Conservation (phyloP, 306 rosid genomes). For the Purshia tridentata region DNA sequence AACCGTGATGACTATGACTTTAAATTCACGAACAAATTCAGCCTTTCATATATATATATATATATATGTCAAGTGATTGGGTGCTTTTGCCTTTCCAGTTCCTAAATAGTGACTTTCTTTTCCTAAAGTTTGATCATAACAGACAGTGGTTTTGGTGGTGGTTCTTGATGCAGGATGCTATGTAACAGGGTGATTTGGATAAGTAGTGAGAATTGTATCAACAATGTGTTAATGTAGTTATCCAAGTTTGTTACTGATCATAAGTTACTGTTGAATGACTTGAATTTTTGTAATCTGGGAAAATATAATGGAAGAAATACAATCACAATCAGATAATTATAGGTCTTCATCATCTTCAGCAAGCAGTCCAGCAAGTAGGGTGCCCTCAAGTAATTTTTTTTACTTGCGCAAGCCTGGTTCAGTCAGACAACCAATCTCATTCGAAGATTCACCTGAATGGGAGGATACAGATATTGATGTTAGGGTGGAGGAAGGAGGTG, state of each 20-base stretch:
- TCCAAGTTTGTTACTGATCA: constrained; percentile 7
- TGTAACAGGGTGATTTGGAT: constrained; percentile 21
- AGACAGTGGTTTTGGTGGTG: background rate
- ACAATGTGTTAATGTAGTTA: constrained; percentile 7
- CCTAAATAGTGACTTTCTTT: background rate
- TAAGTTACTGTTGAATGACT: constrained; percentile 24
- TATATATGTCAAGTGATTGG: background rate
- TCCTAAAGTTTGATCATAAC: background rate
- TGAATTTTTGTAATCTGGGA: constrained; percentile 27
- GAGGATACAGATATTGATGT: constrained; percentile 78
- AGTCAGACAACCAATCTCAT: constrained; percentile 90
- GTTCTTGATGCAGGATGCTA: constrained; percentile 28
- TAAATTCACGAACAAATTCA: background rate
- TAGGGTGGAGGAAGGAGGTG: constrained; percentile 86
- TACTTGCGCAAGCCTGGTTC: constrained; percentile 95
- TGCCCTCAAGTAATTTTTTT: constrained; percentile 95
- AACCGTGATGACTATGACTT: background rate
- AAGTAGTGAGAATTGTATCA: background rate
- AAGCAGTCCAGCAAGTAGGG: constrained; percentile 96
- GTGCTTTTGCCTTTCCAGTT: background rate
- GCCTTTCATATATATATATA: background rate
- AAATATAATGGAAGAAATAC: constrained; percentile 85
- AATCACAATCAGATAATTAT: constrained; percentile 88
- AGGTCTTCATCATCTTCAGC: constrained; percentile 97
- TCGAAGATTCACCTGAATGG: constrained; percentile 99